Percentiles rank a stretch among this genome's conserved stretches.
Conservation (phyloP, 805 yeast genomes). For the Wickerhamia fluorescens region DNA sequence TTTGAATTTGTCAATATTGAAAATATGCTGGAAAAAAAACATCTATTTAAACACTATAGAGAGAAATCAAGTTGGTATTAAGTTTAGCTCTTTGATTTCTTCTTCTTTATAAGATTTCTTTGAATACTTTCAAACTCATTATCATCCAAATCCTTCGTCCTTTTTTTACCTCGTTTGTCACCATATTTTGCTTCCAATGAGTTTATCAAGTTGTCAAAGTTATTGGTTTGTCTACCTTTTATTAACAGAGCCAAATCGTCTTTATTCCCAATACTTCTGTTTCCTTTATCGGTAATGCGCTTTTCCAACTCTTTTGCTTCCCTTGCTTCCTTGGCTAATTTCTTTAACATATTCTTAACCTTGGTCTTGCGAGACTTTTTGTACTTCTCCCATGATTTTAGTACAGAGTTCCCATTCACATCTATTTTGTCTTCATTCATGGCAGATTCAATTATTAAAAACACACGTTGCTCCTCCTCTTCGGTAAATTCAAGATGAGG, state of each 20-base stretch:
- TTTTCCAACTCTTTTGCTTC: slow-evolving; percentile 49
- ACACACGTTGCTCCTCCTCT: slow-evolving; percentile 57
- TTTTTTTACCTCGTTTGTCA: slow-evolving; percentile 28
- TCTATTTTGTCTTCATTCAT: slow-evolving; percentile 30
- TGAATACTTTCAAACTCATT: slow-evolving; percentile 46
- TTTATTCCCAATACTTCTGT: slow-evolving; percentile 21
- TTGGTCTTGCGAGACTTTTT: slow-evolving; percentile 40
- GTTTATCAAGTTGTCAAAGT: slow-evolving; percentile 41
- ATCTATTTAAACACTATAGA: too few species aligned
- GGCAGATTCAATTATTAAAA: slow-evolving; percentile 33
- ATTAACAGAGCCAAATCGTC: slow-evolving; percentile 43
- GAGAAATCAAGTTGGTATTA: too few species aligned
- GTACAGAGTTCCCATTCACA: slow-evolving; percentile 21
- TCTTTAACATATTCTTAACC: slow-evolving; percentile 42
- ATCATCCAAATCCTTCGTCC: slow-evolving; percentile 37
- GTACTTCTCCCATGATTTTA: slow-evolving; percentile 44
- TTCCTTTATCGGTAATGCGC: slow-evolving; percentile 29
- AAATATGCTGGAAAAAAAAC: too few species aligned
- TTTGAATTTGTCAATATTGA: too few species aligned
- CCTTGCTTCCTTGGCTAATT: slow-evolving; percentile 55
- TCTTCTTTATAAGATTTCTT: slow-evolving; percentile 23
- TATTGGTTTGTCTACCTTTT: slow-evolving; percentile 36
- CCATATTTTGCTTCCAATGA: slow-evolving; percentile 46
- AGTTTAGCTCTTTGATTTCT: slow-evolving; percentile 1
- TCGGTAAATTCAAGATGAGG: slow-evolving; percentile 65